Evolutionary conservation across 306 rosid genomes (phyloP).

Genomic region (Acacia confusa): DNA sequence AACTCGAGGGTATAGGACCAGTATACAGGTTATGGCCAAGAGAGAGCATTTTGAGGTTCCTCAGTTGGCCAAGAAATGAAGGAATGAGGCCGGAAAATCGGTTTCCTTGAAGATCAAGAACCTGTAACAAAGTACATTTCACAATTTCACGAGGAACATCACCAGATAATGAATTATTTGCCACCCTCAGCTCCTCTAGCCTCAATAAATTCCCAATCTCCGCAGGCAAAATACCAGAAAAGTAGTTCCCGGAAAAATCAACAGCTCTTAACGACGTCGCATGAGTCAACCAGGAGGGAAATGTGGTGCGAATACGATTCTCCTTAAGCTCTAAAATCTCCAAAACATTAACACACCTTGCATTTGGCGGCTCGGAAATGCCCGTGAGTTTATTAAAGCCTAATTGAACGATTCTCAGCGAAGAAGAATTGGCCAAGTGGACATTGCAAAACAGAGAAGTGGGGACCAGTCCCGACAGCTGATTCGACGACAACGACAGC

Average conservation of each 20-base stretch:
- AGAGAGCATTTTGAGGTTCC: slow-evolving; percentile 47
- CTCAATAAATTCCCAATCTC: slow-evolving; percentile 48
- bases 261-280: slow-evolving; percentile 47
- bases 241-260: slow-evolving; percentile 70
- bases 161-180: slow-evolving; percentile 58
- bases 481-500: slow-evolving; percentile 59
- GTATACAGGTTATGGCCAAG: slow-evolving; percentile 56
- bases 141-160: slow-evolving; percentile 55
- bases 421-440: slow-evolving; percentile 26
- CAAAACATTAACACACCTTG: slow-evolving; percentile 41
- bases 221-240: slow-evolving; percentile 52
- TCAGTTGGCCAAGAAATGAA: slow-evolving; percentile 45
- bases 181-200: slow-evolving; percentile 51
- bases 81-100: slow-evolving; percentile 57
- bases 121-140: slow-evolving; percentile 50
- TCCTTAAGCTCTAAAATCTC: slow-evolving; percentile 55
- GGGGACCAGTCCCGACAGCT: slow-evolving; percentile 68
- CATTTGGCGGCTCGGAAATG: slow-evolving; percentile 49
- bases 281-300: slow-evolving; percentile 67
- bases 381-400: slow-evolving; percentile 76
- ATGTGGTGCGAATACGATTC: slow-evolving; percentile 49
- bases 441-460: slow-evolving; percentile 48
- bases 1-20: slow-evolving; percentile 53
- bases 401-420: slow-evolving; percentile 49
- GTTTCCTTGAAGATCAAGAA: slow-evolving; percentile 66